phyloP scores from a whole-genome alignment of 768 basidiomycete species.

The Leccinum variicolor region DNA sequence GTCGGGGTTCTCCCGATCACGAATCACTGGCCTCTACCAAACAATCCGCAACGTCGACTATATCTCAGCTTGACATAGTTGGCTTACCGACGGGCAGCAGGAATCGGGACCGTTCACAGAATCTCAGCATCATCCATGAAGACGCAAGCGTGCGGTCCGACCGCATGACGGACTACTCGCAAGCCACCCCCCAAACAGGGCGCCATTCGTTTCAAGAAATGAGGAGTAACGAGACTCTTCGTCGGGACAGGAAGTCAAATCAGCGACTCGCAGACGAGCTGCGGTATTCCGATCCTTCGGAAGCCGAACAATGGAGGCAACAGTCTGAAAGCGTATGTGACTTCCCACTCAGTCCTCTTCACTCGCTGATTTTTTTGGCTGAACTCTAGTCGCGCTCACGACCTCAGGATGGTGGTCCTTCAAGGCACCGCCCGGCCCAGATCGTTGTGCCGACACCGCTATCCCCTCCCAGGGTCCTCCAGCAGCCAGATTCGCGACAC shows the following conservation, averaged over 20 bases:
- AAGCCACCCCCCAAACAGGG: conserved; percentile 20
- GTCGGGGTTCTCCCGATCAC: conserved; percentile 27
- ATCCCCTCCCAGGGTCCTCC: conserved; percentile 21
- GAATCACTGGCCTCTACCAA: conserved; percentile 26
- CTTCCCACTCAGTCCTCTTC: neutral
- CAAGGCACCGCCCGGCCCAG: conserved; percentile 18
- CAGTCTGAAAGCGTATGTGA: conserved; percentile 18
- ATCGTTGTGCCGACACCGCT: conserved; percentile 26
- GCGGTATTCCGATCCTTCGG: conserved; percentile 32
- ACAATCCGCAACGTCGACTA: conserved; percentile 27
- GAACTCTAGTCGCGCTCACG: conserved; percentile 18
- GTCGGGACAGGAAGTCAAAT: conserved; percentile 19
- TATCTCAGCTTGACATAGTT: conserved; percentile 33
- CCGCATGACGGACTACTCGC: conserved; percentile 22
- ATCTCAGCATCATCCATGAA: conserved; percentile 32
- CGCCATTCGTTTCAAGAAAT: conserved; percentile 10
- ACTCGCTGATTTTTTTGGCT: neutral
- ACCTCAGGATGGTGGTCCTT: conserved; percentile 3
- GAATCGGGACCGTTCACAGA: conserved; percentile 22
- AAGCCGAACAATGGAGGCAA: conserved; percentile 31
- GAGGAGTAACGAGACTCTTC: conserved; percentile 17
- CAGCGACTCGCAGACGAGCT: conserved; percentile 34
- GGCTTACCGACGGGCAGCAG: conserved; percentile 20
- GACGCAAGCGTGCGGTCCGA: conserved; percentile 29
- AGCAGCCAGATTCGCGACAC: conserved; percentile 12